Percentiles rank a stretch among this genome's conserved stretches.
Conservation (phyloP, 1,139 yeast species). For the Magnusiomyces fungicola region DNA sequence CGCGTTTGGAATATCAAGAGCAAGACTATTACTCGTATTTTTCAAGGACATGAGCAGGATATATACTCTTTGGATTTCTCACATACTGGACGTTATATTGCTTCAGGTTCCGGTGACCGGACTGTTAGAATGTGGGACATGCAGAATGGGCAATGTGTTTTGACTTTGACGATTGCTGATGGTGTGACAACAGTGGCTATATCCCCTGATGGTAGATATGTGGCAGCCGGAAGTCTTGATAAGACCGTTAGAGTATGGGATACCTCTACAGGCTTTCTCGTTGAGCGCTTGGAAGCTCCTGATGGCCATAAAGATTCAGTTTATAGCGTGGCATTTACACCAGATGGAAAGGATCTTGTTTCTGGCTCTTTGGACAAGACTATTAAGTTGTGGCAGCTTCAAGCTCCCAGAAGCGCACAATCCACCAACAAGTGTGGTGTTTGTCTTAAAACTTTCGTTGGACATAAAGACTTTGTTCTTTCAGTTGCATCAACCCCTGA, state of each 20-base stretch:
- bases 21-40: constrained; percentile 76
- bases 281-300: constrained; percentile 88
- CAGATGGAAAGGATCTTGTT: constrained; percentile 86
- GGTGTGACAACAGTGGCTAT: constrained; percentile 84
- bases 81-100: constrained; percentile 90
- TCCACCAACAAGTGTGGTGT: constrained; percentile 39
- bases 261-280: constrained; percentile 75
- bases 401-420: constrained; percentile 39
- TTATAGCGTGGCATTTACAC: constrained; percentile 88
- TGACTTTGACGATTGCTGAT: constrained; percentile 64
- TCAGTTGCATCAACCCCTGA: constrained; percentile 94
- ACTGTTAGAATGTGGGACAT: constrained; percentile 97
- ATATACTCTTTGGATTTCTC: constrained; percentile 92
- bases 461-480: constrained; percentile 93
- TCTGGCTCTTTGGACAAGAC: constrained; percentile 95
- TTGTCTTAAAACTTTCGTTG: constrained; percentile 89
- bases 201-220: constrained; percentile 78
- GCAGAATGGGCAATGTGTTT: constrained; percentile 79
- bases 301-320: constrained; percentile 97
- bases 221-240: constrained; percentile 96
- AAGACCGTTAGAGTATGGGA: constrained; percentile 97
- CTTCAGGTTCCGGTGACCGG: constrained; percentile 94
- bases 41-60: constrained; percentile 96
- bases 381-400: constrained; percentile 89
- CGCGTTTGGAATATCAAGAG: constrained; percentile 94